Evolutionary conservation across 1,284 basidiomycete genomes (phyloP), one percentile per base, ranked within the genome.

Genomic region (Ganoderma lucidum): DNA sequence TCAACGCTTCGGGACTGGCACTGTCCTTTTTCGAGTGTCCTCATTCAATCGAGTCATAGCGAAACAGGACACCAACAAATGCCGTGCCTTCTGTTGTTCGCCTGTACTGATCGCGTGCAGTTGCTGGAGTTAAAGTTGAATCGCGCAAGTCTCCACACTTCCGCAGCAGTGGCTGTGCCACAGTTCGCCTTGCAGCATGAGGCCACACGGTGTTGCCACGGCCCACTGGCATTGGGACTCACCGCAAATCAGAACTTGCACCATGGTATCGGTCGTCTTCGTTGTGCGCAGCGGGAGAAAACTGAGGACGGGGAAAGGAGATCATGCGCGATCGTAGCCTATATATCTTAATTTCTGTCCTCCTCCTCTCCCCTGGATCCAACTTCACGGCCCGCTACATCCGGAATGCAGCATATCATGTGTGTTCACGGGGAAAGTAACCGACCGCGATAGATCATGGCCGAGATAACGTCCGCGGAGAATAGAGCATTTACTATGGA

Each of bases 181-280:
- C 23, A 23, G 23, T 23, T 23, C 23, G 23, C 23, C 23, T 0
- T 23, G 23, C 23, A 23, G 23, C 23, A 0, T 23, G 23, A 23
- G 23, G 23, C 23, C 23, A 23, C 23, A 23, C 23, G 23, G 23
- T 23, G 23, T 23, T 23, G 23, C 23, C 23, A 32, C 14, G 39
- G 15, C 14, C 23, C 23, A 23, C 23, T 23, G 23, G 23, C n/a
- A 10, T 3, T 32, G 5, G 15, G 23, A 70, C 72, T 9, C 53
- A 74, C 74, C 74, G 44, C 73, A 75, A 19, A 75, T 71, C 66
- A 75, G 32, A 23, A 75, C 73, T 28, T 70, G 73, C 6, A 59
- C 62, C 73, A 74, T 74, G 12, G 30, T 56, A 56, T 35, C 17
- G 32, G 32, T 8, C 17, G 53, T 35, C 15, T 67, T 56, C 53